Conservation (phyloP, 2,329 filamentous ascomycete species). For the Talaromyces sp. region DNA sequence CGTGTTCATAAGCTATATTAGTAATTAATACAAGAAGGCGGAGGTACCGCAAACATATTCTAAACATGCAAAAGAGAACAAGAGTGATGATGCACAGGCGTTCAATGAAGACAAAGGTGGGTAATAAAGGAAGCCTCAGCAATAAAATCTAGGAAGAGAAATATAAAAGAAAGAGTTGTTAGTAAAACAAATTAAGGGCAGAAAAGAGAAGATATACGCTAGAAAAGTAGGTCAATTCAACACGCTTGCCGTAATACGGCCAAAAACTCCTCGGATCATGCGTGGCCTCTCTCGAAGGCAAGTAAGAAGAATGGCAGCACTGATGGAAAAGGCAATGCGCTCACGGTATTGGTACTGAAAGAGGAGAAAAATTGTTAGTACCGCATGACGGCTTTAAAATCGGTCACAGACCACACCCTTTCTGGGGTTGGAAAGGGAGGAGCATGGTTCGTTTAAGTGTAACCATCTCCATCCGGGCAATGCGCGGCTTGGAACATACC, state of each 20-base stretch:
- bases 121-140: too few species aligned
- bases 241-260: constrained; percentile 51
- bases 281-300: constrained; percentile 64
- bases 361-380: constrained; percentile 23
- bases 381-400: constrained; percentile 9
- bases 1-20: too few species aligned
- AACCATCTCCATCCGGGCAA: constrained; percentile 21
- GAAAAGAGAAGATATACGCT: background rate
- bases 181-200: constrained; percentile 13
- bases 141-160: too few species aligned
- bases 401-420: constrained; percentile 9
- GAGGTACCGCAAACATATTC: background rate
- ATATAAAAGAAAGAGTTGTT: background rate
- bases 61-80: too few species aligned
- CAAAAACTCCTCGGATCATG: constrained; percentile 70
- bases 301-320: constrained; percentile 71
- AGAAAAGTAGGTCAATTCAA: constrained; percentile 22
- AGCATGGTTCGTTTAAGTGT: constrained; percentile 18
- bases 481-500: constrained; percentile 31
- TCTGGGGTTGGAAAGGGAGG: constrained; percentile 3
- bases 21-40: background rate
- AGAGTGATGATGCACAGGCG: background rate
- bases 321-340: constrained; percentile 66
- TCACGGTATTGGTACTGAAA: constrained; percentile 67
- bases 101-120: background rate